phyloP scores from a whole-genome alignment of 2,329 filamentous ascomycete genomes.

The Colletotrichum camelliae region DNA sequence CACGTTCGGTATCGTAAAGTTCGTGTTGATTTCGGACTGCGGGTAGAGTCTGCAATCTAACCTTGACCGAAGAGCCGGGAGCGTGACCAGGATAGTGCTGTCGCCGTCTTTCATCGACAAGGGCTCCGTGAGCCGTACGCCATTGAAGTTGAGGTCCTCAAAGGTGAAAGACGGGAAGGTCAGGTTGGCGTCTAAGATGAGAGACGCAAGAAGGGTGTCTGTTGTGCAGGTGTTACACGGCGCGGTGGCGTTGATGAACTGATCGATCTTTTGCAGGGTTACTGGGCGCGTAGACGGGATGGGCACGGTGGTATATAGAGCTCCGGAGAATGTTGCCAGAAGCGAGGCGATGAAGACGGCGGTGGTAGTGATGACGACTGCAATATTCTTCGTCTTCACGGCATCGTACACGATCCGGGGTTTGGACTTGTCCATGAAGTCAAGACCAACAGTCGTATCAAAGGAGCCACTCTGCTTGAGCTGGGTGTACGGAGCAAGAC shows the following conservation, averaged over 20 bases:
- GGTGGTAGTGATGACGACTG: conserved; percentile 30
- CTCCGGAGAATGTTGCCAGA: conserved; percentile 34
- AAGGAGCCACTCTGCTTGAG: conserved; percentile 32
- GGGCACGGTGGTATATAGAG: conserved; percentile 35
- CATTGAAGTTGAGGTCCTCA: conserved; percentile 31
- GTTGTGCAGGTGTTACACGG: conserved; percentile 24
- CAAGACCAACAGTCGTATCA: conserved; percentile 32
- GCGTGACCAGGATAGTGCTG: conserved; percentile 24
- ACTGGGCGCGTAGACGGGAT: conserved; percentile 27
- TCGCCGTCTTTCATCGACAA: conserved; percentile 17
- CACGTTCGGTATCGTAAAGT: conserved; percentile 25
- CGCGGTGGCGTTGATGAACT: conserved; percentile 31
- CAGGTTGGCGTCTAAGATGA: conserved; percentile 39
- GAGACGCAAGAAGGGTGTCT: conserved; percentile 35
- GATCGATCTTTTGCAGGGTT: conserved; percentile 30
- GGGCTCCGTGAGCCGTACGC: not conserved
- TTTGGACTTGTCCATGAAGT: conserved; percentile 35
- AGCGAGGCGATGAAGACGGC: conserved; percentile 33
- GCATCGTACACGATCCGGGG: conserved; percentile 32
- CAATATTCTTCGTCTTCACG: conserved; percentile 28
- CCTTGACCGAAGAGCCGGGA: conserved; percentile 36
- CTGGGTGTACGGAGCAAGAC: conserved; percentile 37
- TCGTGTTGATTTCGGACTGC: conserved; percentile 26
- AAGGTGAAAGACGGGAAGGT: conserved; percentile 42
- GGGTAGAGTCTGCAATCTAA: conserved; percentile 31